Percentiles rank a stretch among this genome's conserved stretches.
Conservation (phyloP, 2,329 filamentous ascomycete species). For the Scedosporium boydii region DNA sequence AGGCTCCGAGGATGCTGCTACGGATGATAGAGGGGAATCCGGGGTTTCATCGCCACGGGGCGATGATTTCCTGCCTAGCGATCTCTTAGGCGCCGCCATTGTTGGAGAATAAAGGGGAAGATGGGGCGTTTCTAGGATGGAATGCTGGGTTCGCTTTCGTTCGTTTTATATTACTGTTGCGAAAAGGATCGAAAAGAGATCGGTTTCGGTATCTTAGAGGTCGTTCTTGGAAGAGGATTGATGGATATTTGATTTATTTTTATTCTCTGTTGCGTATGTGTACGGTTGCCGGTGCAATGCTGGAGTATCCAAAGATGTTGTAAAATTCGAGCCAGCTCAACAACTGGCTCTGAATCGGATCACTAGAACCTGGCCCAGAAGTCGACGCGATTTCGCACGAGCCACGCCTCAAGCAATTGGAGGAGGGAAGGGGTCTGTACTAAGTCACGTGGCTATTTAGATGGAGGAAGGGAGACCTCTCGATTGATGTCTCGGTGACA, state of each 20-base stretch:
- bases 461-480: no score
- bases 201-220: background rate
- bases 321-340: background rate
- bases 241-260: background rate
- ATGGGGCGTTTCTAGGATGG: background rate
- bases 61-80: background rate
- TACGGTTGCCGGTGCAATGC: background rate
- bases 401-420: background rate
- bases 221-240: background rate
- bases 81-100: conserved; percentile 2
- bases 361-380: background rate
- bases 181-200: background rate
- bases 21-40: conserved; percentile 38
- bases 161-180: background rate
- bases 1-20: conserved; percentile 31
- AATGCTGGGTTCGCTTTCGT: background rate
- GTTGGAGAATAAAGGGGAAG: background rate
- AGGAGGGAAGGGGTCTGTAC: no score
- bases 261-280: background rate
- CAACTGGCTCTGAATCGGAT: background rate
- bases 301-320: background rate
- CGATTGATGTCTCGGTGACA: no score
- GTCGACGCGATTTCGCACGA: conserved; percentile 2
- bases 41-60: conserved; percentile 8
- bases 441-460: no score